A percentile compares a stretch with the other conserved stretches of the same genome.
phyloP scores from a whole-genome alignment of 2,329 filamentous ascomycete species.

The Sphaerulina populicola region DNA sequence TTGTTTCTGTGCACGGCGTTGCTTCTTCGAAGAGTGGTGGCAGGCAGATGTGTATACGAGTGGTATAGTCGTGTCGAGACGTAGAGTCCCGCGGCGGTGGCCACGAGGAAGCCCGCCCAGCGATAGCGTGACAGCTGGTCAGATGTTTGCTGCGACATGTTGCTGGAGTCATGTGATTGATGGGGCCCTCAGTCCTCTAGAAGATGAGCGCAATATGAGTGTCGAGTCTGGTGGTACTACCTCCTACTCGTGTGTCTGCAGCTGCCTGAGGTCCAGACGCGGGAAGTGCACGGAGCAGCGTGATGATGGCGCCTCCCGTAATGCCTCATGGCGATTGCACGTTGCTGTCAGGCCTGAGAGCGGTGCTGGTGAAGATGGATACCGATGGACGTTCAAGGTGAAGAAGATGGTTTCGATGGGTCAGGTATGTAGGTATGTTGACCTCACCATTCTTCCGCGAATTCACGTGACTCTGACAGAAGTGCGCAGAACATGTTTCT shows the following conservation, averaged over 20 bases:
- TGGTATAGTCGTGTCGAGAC: slow-evolving; percentile 52
- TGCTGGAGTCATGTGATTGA: slow-evolving; percentile 14
- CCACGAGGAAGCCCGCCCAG: slow-evolving; percentile 49
- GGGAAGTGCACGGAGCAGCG: background rate
- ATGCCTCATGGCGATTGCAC: background rate
- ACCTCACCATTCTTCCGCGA: too few species aligned
- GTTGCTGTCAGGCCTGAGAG: background rate
- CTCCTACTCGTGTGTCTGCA: background rate
- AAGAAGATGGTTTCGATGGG: too few species aligned
- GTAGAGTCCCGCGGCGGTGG: slow-evolving; percentile 50
- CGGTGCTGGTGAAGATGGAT: background rate
- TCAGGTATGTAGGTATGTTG: too few species aligned
- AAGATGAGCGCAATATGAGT: background rate
- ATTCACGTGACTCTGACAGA: too few species aligned
- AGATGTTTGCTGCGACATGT: slow-evolving; percentile 19
- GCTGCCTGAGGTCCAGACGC: background rate
- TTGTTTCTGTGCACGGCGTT: slow-evolving; percentile 19
- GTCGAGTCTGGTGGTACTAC: background rate
- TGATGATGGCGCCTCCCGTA: background rate
- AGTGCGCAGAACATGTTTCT: too few species aligned
- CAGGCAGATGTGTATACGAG: slow-evolving; percentile 5
- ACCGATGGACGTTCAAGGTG: background rate
- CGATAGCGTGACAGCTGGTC: slow-evolving; percentile 31
- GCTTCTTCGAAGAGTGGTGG: slow-evolving; percentile 18
- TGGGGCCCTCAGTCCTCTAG: background rate